Evolutionary conservation across 2,329 filamentous ascomycete species (phyloP).

Genomic region (Fusarium sambucinum): DNA sequence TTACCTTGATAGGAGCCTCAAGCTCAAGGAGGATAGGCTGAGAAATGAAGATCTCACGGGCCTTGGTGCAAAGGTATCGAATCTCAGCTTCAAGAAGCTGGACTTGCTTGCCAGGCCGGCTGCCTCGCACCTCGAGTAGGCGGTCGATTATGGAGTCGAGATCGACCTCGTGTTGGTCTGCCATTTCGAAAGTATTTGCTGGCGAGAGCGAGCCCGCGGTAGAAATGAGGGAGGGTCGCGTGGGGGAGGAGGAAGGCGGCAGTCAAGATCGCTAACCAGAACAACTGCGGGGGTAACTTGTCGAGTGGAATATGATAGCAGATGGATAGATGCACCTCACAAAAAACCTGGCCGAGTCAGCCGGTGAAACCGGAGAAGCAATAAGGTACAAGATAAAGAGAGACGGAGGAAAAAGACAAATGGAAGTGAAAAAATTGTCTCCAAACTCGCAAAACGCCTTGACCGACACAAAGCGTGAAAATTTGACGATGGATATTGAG

Average conservation of each 20-base stretch:
- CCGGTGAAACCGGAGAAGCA: conserved; percentile 33
- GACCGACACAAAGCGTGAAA: conserved; percentile 28
- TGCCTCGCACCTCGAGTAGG: conserved; percentile 96
- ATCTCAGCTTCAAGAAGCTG: conserved; percentile 97
- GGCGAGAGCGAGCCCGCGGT: conserved; percentile 56
- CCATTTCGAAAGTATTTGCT: conserved; percentile 62
- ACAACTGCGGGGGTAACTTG: conserved; percentile 47
- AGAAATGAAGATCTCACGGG: conserved; percentile 98
- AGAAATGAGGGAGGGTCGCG: conserved; percentile 47
- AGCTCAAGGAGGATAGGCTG: conserved; percentile 98
- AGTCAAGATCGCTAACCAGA: conserved; percentile 49
- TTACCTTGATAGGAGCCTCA: conserved; percentile 98
- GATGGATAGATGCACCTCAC: conserved; percentile 53
- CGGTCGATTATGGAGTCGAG: conserved; percentile 99
- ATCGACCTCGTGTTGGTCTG: conserved; percentile 87
- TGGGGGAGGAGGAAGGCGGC: conserved; percentile 43
- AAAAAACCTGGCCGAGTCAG: conserved; percentile 47
- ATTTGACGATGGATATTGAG: conserved; percentile 29
- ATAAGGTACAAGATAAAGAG: conserved; percentile 13
- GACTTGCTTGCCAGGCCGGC: conserved; percentile 97
- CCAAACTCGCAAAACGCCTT: conserved; percentile 32
- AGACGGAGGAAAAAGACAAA: conserved; percentile 15
- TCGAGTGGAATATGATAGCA: conserved; percentile 47
- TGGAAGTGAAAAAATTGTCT: conserved; percentile 18
- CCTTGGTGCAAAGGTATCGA: conserved; percentile 96